Conservation (phyloP, 495 filamentous ascomycete genomes). For the Platismatia glauca region DNA sequence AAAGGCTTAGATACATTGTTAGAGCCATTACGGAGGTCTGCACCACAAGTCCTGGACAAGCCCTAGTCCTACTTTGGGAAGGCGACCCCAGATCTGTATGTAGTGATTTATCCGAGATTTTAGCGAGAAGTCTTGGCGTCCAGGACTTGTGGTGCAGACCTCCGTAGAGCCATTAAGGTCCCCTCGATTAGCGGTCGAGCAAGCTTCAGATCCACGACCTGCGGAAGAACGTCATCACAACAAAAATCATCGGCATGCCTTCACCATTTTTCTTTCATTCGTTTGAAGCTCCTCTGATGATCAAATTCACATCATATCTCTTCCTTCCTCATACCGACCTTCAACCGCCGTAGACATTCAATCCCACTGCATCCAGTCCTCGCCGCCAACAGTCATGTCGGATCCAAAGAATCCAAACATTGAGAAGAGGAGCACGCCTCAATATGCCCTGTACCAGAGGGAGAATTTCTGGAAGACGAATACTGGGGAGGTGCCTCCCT, state of each 20-base stretch:
- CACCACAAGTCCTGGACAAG: too few relatives aligned
- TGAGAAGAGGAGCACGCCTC: constrained; percentile 45
- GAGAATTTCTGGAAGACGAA: constrained; percentile 54
- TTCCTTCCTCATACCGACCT: not conserved
- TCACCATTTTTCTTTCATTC: not conserved
- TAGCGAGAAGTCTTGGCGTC: too few relatives aligned
- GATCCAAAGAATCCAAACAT: constrained; percentile 52
- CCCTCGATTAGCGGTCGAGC: not conserved
- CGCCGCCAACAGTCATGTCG: constrained; percentile 30
- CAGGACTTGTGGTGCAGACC: too few relatives aligned
- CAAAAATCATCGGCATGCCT: not conserved
- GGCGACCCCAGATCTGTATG: too few relatives aligned
- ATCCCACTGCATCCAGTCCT: not conserved
- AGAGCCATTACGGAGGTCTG: too few relatives aligned
- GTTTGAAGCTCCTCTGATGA: too few relatives aligned
- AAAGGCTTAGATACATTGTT: too few relatives aligned
- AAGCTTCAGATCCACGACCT: not conserved
- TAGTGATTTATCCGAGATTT: too few relatives aligned
- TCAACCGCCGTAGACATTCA: not conserved
- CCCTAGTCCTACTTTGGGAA: too few relatives aligned
- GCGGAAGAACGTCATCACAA: not conserved
- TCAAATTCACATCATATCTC: too few relatives aligned
- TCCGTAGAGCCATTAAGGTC: too few relatives aligned
- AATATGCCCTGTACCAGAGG: constrained; percentile 54
- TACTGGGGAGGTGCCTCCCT: constrained; percentile 43